A percentile compares a stretch with the other conserved stretches of the same genome.
phyloP scores from a whole-genome alignment of 1,284 basidiomycete genomes.

The Rugosomyces carneus region DNA sequence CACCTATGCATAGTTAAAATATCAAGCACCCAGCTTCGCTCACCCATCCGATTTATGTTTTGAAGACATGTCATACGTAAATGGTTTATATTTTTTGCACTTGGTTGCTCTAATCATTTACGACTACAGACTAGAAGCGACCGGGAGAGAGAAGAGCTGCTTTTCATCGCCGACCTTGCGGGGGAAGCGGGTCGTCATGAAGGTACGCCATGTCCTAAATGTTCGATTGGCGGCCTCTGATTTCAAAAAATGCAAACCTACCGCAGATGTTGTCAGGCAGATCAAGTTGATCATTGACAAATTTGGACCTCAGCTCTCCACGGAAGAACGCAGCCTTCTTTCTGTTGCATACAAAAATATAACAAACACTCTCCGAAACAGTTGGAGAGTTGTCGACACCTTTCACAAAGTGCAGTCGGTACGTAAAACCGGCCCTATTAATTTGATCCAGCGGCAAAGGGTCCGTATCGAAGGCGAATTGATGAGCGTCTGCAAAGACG shows the following conservation, averaged over 20 bases:
- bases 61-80: conserved; percentile 16
- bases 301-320: conserved; percentile 43
- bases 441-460: conserved; percentile 47
- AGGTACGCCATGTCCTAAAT: conserved; percentile 31
- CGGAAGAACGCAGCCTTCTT: conserved; percentile 63
- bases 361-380: conserved; percentile 53
- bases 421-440: conserved; percentile 29
- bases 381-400: conserved; percentile 55
- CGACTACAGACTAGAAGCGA: conserved; percentile 13
- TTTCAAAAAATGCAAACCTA: too few relatives aligned
- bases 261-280: conserved; percentile 57
- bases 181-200: conserved; percentile 63
- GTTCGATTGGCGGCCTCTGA: too few relatives aligned
- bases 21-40: not conserved
- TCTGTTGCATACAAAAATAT: conserved; percentile 69
- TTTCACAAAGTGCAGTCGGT: conserved; percentile 45
- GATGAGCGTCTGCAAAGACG: conserved; percentile 50
- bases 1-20: conserved; percentile 1
- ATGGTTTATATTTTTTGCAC: conserved; percentile 1
- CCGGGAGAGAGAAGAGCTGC: conserved; percentile 22
- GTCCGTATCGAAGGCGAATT: conserved; percentile 53
- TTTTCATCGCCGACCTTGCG: conserved; percentile 59
- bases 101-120: not conserved
- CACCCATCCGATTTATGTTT: not conserved
- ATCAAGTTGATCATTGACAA: conserved; percentile 49